Base-by-base conservation (phyloP, 1,284 basidiomycete genomes). In the Singerocomus inundabilis region DNA sequence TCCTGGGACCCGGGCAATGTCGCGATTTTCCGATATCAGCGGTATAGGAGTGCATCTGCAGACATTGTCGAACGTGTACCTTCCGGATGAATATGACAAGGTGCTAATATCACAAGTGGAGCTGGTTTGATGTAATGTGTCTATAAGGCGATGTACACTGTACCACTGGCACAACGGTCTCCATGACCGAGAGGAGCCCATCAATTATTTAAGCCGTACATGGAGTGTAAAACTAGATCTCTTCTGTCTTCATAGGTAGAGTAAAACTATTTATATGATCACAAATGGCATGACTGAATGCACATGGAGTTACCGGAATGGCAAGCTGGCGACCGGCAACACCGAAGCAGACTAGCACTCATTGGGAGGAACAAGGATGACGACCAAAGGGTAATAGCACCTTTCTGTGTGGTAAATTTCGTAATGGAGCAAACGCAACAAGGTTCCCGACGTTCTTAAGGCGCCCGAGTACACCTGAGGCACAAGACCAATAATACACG, bases 211-310 rank as follows among this genome's bases (percentile, higher is more conserved):
- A n/a, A n/a, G n/a, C n/a, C 6, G 8, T 7, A 31, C 6, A 31
- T 31, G 13, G 15, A 13, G 24, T 46, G 44, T 46, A 43, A 46
- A 16, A 46, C 21, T 7, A 24, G 6, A 18, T 9, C 18, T 12
- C 15, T 3, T 24, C 5, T 21, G 7, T 25, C 24, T 10, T 45
- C 26, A 13, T 48, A 33, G 6, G 33, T 11, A 16, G 16, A 25
- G 6, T 24, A 15, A 1, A 6, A 15, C 25, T 28, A 2, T n/a
- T 16, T 5, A 52, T 30, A 2, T 12, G 13, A n/a, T 31, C 30
- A n/a, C n/a, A n/a, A 18, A 54, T 15, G 5, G 25, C 43, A 21
- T 43, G 53, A 7, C 38, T 44, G 6, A 48, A 25, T 4, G 51
- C 25, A 26, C 21, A 37, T 25, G 5, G n/a, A n/a, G n/a, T 39